These are phyloP conservation scores for Zizania latifolia DNA, from an alignment of 176 grass and related monocot genomes.

Conservation along the genomic window DNA sequence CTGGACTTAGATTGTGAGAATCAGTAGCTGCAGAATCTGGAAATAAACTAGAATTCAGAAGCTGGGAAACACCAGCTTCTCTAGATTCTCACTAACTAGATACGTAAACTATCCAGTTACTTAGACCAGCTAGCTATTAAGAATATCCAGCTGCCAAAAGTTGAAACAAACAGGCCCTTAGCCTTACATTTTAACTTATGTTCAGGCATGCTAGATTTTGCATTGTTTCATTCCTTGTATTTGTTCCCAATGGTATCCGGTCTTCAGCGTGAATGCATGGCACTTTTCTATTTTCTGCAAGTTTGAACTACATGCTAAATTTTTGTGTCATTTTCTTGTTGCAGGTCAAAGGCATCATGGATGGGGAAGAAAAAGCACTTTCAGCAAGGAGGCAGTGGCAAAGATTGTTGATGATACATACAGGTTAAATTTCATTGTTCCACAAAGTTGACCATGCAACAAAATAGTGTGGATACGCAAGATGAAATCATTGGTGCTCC, in stretches of 20 bases:
- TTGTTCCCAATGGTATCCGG: background rate
- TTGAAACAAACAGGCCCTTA: no score
- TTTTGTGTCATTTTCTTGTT: conserved; percentile 26
- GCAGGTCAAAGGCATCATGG: conserved; percentile 49
- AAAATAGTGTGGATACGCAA: background rate
- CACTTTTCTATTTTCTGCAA: background rate
- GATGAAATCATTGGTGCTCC: background rate
- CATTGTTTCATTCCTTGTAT: background rate
- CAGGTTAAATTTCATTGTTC: conserved; percentile 51
- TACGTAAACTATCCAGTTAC: no score
- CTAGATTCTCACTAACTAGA: no score
- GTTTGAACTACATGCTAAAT: background rate
- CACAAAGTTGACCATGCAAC: conserved; percentile 6
- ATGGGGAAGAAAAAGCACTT: conserved; percentile 68
- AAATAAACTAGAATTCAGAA: no score
- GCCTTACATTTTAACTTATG: conserved; percentile 6
- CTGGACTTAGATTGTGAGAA: no score
- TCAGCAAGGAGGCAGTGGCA: conserved; percentile 63
- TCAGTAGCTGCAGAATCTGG: no score
- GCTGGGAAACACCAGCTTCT: no score
- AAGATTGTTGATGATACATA: conserved; percentile 97
- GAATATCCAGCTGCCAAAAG: no score
- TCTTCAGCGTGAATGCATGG: background rate
- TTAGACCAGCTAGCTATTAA: no score
- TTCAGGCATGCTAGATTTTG: background rate